These are phyloP conservation scores for Kodamaea kaohsiungensis DNA, from an alignment of 805 yeast species.

Conservation along the genomic window DNA sequence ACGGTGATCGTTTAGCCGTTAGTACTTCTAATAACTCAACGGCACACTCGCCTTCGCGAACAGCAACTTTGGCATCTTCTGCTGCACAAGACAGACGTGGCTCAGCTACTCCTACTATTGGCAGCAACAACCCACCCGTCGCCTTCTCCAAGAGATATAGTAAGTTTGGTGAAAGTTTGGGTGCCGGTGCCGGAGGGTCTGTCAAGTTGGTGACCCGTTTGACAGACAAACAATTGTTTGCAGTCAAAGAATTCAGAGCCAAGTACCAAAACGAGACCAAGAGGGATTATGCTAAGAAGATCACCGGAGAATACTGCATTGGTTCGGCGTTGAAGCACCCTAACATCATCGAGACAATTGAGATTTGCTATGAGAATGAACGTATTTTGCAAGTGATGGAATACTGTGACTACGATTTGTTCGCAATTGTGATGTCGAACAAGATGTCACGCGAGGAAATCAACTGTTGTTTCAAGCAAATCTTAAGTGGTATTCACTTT, in stretches of 20 bases:
- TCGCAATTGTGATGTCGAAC: slow-evolving; percentile 92
- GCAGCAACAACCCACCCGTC: slow-evolving; percentile 22
- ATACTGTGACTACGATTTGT: slow-evolving; percentile 88
- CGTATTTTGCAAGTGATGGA: slow-evolving; percentile 91
- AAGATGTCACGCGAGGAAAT: slow-evolving; percentile 80
- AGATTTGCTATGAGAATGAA: slow-evolving; percentile 85
- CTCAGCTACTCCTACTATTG: slow-evolving; percentile 33
- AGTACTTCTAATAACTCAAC: slow-evolving; percentile 35
- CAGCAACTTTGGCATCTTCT: background rate
- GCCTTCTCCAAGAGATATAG: slow-evolving; percentile 78
- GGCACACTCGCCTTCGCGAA: slow-evolving; percentile 14
- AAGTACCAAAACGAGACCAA: slow-evolving; percentile 71
- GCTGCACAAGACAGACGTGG: slow-evolving; percentile 31
- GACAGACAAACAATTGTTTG: slow-evolving; percentile 72
- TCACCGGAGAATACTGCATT: slow-evolving; percentile 92
- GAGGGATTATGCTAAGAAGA: slow-evolving; percentile 87
- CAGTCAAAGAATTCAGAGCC: slow-evolving; percentile 89
- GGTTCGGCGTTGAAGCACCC: slow-evolving; percentile 90
- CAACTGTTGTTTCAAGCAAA: slow-evolving; percentile 87
- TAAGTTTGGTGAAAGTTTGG: slow-evolving; percentile 81
- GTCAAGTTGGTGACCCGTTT: slow-evolving; percentile 73
- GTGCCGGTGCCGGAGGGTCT: slow-evolving; percentile 95
- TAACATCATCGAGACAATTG: slow-evolving; percentile 87
- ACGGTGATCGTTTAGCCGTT: slow-evolving; percentile 24
- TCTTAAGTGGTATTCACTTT: slow-evolving; percentile 77